Percentiles rank a stretch among this genome's conserved stretches.
These are phyloP conservation scores for Trichosporon ovoides DNA, from an alignment of 1,284 basidiomycete species.

Conservation along the genomic window DNA sequence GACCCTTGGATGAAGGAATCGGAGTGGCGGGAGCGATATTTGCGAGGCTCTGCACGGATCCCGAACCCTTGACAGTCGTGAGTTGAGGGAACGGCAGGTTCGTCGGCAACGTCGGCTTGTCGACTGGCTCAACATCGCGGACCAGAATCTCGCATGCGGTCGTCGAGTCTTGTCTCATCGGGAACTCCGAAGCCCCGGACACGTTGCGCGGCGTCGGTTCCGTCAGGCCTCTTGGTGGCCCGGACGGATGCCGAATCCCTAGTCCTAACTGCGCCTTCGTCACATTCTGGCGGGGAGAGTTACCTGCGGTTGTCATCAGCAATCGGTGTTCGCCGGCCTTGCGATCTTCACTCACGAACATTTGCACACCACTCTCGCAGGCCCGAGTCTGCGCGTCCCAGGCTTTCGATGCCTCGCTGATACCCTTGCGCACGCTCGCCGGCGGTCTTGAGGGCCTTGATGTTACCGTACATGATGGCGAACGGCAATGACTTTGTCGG, in stretches of 20 bases:
- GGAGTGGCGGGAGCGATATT: conserved; percentile 20
- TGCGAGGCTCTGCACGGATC: conserved; percentile 31
- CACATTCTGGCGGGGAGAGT: conserved; percentile 1
- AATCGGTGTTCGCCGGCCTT: too few species aligned
- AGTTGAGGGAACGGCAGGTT: conserved; percentile 69
- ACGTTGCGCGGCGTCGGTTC: conserved; percentile 29
- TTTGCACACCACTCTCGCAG: conserved; percentile 67
- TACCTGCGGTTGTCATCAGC: conserved; percentile 8
- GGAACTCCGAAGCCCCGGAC: conserved; percentile 44
- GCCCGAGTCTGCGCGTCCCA: conserved; percentile 71
- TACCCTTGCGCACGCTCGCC: conserved; percentile 72
- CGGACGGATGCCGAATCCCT: not conserved
- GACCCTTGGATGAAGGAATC: conserved; percentile 21
- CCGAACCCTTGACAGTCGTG: conserved; percentile 22
- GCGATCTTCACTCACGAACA: conserved; percentile 53
- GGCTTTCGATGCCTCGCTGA: conserved; percentile 76
- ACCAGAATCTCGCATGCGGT: conserved; percentile 42
- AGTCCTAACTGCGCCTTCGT: conserved; percentile 5
- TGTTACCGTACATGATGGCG: conserved; percentile 68
- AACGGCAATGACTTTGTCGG: conserved; percentile 55
- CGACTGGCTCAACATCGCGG: conserved; percentile 36
- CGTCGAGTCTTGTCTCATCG: conserved; percentile 43
- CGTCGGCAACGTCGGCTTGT: conserved; percentile 50
- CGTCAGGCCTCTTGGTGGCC: not conserved
- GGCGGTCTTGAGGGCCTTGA: conserved; percentile 58